A percentile compares a stretch with the other conserved stretches of the same genome.
Conservation (phyloP, 2,329 filamentous ascomycete genomes). For the Phyllosticta paracitricarpa region DNA sequence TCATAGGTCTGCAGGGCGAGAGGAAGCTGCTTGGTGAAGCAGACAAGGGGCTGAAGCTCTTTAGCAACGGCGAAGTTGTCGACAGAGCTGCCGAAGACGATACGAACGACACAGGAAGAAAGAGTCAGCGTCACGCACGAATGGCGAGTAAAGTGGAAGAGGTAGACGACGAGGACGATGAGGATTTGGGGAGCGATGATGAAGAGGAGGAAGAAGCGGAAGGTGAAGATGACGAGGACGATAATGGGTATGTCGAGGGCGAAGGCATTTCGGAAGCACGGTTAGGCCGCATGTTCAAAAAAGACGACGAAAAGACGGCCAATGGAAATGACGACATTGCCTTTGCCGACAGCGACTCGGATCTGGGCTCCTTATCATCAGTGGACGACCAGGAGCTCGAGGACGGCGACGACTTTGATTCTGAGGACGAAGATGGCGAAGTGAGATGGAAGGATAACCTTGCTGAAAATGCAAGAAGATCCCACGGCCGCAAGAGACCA, state of each 20-base stretch:
- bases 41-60: conserved; percentile 74
- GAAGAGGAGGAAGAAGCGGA: conserved; percentile 44
- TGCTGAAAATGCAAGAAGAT: conserved; percentile 58
- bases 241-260: conserved; percentile 37
- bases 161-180: conserved; percentile 31
- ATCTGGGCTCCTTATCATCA: conserved; percentile 76
- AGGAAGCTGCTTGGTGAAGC: conserved; percentile 72
- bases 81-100: conserved; percentile 45
- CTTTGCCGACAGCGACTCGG: conserved; percentile 95
- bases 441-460: conserved; percentile 86
- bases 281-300: conserved; percentile 44
- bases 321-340: conserved; percentile 57
- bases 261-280: conserved; percentile 33
- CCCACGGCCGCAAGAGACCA: conserved; percentile 59
- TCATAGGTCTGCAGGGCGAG: conserved; percentile 79
- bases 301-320: conserved; percentile 32
- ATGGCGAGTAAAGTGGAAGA: conserved; percentile 38
- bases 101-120: conserved; percentile 49
- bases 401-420: conserved; percentile 36
- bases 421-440: conserved; percentile 51
- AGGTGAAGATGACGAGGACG: conserved; percentile 41
- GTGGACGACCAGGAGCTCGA: conserved; percentile 47
- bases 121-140: conserved; percentile 41
- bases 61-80: conserved; percentile 65
- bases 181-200: conserved; percentile 37